Evolutionary conservation across 345 rosid genomes (phyloP), one percentile per base, ranked within the genome.

Genomic region (Chamaenerion angustifolium): DNA sequence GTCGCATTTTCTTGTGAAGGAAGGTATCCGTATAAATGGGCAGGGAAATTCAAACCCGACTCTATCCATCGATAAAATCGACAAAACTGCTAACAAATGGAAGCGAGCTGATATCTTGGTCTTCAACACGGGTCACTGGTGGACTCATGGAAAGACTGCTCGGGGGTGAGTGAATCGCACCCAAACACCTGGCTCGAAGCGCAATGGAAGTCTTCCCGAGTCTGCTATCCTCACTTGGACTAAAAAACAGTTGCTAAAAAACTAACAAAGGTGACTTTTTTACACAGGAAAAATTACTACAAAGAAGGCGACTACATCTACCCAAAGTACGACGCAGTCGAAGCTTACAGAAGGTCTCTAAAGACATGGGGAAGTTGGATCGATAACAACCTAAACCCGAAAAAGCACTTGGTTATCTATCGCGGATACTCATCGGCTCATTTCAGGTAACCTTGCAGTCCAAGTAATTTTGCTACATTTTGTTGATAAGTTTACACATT

Each of bases 121-220:
- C 46, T 92, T 92, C 61, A 92, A 92, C 71, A 92, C 95, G 31
- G 96, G 82, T 48, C 98, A 92, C 60, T 87, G 95, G 98, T 92
- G 98, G 98, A 77, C 79, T 65, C 96, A 87, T 74, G 96, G 96
- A 56, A 92, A 92, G 71, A 92, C 98, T 54, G 80, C 93, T 27
- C 76, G 95, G 37, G 96, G 96, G 98, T 83, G 68, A 37, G 71
- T 54, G 1, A 18, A 23, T 23, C 27, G 27, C 5, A 23, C 27
- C 27, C 2, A 23, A 23, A 23, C 2, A 5, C 2, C 5, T 23
- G 27, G 27, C 27, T 23, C 27, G 27, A 23, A 23, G 27, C 27
- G 3, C 27, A 23, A 2, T 5, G 2, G 27, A 7, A 31, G 37
- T 21, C 25, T 21, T 21, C 2, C 25, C 4, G 25, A 21, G 25